Evolutionary conservation across 2,329 filamentous ascomycete genomes (phyloP).

Genomic region (Lasiodiplodia gonubiensis): DNA sequence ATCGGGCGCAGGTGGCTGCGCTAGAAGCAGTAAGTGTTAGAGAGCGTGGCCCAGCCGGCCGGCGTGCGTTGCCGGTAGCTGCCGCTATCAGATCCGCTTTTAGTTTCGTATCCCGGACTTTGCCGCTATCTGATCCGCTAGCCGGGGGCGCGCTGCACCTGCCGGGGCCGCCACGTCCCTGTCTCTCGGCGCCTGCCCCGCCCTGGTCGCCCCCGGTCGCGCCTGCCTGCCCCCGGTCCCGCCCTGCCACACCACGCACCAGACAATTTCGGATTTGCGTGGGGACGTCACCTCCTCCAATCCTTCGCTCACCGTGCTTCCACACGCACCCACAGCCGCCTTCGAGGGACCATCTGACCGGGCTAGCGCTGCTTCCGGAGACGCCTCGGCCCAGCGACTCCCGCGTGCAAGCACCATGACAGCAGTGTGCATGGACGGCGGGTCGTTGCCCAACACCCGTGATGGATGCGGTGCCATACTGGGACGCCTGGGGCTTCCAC

Average conservation of each 20-base stretch:
- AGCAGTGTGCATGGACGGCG: background rate
- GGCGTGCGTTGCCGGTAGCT: slow-evolving; percentile 4
- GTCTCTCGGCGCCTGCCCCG: background rate
- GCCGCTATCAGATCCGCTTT: slow-evolving; percentile 27
- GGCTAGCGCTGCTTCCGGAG: background rate
- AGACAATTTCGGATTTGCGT: slow-evolving; percentile 13
- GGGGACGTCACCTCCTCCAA: slow-evolving; percentile 6
- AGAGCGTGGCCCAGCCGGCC: background rate
- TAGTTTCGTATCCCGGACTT: slow-evolving; percentile 21
- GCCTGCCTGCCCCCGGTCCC: background rate
- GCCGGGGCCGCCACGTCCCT: background rate
- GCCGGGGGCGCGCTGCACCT: background rate
- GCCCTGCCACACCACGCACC: background rate
- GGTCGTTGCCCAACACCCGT: background rate
- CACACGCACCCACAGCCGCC: background rate
- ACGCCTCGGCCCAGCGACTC: slow-evolving; percentile 8
- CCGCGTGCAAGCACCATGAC: slow-evolving; percentile 9
- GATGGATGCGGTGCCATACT: background rate
- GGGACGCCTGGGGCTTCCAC: background rate
- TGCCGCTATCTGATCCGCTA: slow-evolving; percentile 27
- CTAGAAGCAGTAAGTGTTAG: background rate
- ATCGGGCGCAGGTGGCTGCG: background rate
- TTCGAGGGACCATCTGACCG: background rate
- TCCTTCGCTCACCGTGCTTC: background rate
- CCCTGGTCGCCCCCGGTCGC: background rate